Evolutionary conservation across 2,329 filamentous ascomycete species (phyloP), one percentile per base, ranked within the genome.

Genomic region (Onygenales sp.): DNA sequence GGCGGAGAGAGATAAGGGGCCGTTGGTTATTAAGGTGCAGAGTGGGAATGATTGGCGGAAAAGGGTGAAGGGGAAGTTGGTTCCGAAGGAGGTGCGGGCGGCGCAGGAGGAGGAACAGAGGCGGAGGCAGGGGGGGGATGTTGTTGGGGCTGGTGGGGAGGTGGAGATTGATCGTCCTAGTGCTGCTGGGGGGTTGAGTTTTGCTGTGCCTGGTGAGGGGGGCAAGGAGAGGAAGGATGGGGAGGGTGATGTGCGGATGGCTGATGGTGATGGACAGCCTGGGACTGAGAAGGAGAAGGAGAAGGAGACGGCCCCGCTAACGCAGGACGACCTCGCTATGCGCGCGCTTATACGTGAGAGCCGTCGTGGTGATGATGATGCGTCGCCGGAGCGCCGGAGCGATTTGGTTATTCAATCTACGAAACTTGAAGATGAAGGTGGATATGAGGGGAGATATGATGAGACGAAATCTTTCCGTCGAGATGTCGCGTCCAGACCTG

Each of bases 11-110:
- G 61, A 75, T 74, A 69, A 70, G 40, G 76, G 85, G 63, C 82
- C 86, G 59, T 81, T 90, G 74, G 89, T 92, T 64, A 82, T 82
- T 34, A 85, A 88, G 64, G 86, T 90, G 56, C 87, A 88, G 70
- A 87, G 84, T 63, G 84, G 81, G 65, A 96, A 96, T 67, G 93
- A 97, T 74, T 84, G 90, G 58, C 66, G 69, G 77, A 85, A 63
- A 76, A 81, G 63, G 58, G 63, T 71, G 54, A 71, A 77, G 58
- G 82, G 75, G 66, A 83, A 80, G 64, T 65, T 79, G 11, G 70
- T 84, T n/a, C 82, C 80, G n/a, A 67, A 62, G 6, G 80, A 79
- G 56, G 79, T 79, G 42, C 75, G 77, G 57, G 74, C 73, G 57
- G 67, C 72, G 56, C 72, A 71, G 59, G 73, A 71, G 61, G 73